These are phyloP conservation scores for Starmerella geochares DNA, from an alignment of 805 yeast genomes.

Conservation along the genomic window DNA sequence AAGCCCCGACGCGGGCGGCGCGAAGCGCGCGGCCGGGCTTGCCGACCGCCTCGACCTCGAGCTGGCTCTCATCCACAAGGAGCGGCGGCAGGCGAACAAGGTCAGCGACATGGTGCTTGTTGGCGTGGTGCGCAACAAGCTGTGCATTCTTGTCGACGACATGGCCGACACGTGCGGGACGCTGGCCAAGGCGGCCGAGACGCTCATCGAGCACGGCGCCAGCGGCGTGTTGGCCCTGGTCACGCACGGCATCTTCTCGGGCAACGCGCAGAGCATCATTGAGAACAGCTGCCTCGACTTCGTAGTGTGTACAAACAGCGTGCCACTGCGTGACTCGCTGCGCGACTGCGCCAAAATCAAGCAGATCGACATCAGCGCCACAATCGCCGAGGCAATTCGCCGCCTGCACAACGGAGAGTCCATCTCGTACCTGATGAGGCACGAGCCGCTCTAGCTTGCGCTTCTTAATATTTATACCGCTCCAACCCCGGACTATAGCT, in stretches of 20 bases:
- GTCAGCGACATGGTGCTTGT: slow-evolving; percentile 91
- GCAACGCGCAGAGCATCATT: slow-evolving; percentile 66
- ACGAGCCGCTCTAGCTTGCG: slow-evolving; percentile 39
- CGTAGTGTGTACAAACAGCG: slow-evolving; percentile 87
- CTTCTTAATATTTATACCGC: background rate
- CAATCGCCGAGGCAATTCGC: slow-evolving; percentile 86
- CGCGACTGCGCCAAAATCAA: slow-evolving; percentile 58
- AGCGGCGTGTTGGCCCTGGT: slow-evolving; percentile 81
- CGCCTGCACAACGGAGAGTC: slow-evolving; percentile 95
- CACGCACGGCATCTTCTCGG: slow-evolving; percentile 89
- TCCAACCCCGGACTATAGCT: too few relatives aligned
- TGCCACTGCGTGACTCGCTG: slow-evolving; percentile 64
- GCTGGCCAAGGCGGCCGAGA: slow-evolving; percentile 85
- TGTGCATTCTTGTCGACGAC: slow-evolving; percentile 83
- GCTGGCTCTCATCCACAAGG: slow-evolving; percentile 93
- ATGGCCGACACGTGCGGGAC: slow-evolving; percentile 99
- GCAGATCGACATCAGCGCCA: slow-evolving; percentile 73
- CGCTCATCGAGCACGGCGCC: slow-evolving; percentile 71
- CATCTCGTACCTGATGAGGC: slow-evolving; percentile 72
- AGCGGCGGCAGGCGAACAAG: slow-evolving; percentile 89
- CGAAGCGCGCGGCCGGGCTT: slow-evolving; percentile 87
- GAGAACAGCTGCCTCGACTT: slow-evolving; percentile 54
- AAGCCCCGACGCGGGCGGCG: slow-evolving; percentile 99
- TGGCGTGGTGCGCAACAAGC: slow-evolving; percentile 79
- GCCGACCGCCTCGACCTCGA: slow-evolving; percentile 87